phyloP scores from a whole-genome alignment of 306 rosid genomes.

The Alnus rubra region DNA sequence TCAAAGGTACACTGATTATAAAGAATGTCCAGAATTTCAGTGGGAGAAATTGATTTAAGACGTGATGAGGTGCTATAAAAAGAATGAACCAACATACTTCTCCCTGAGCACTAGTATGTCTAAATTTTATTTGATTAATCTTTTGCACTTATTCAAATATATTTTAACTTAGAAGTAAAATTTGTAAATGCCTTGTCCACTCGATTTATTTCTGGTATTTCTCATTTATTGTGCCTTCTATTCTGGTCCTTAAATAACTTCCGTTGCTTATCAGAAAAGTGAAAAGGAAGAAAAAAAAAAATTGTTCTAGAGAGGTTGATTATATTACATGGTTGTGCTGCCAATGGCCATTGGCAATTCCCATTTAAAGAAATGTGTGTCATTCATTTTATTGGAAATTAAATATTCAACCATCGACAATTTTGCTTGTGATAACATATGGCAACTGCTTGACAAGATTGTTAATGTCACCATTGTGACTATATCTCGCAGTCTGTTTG shows the following conservation, averaged over 20 bases:
- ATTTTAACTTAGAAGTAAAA: background rate
- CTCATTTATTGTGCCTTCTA: background rate
- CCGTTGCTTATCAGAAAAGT: background rate
- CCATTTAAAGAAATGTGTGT: slow-evolving; percentile 10
- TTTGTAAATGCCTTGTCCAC: background rate
- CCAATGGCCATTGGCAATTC: slow-evolving; percentile 18
- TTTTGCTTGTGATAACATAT: slow-evolving; percentile 22
- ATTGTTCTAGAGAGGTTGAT: background rate
- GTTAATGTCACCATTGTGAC: slow-evolving; percentile 1
- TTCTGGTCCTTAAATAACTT: background rate
- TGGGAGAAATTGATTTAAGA: background rate
- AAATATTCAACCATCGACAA: slow-evolving; percentile 4
- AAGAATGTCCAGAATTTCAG: slow-evolving; percentile 16
- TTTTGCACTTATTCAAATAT: background rate
- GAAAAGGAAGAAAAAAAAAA: background rate
- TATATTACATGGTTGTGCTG: slow-evolving; percentile 7
- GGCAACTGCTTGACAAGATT: slow-evolving; percentile 22
- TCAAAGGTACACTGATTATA: slow-evolving; percentile 52
- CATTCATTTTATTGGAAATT: slow-evolving; percentile 15
- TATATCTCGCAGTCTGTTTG: slow-evolving; percentile 25
- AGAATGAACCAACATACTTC: background rate
- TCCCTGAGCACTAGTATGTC: background rate
- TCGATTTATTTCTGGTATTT: background rate
- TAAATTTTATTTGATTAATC: background rate
- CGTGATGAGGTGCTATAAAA: slow-evolving; percentile 1